These are phyloP conservation scores for Rosa persica DNA, from an alignment of 306 rosid species.

Conservation along the genomic window DNA sequence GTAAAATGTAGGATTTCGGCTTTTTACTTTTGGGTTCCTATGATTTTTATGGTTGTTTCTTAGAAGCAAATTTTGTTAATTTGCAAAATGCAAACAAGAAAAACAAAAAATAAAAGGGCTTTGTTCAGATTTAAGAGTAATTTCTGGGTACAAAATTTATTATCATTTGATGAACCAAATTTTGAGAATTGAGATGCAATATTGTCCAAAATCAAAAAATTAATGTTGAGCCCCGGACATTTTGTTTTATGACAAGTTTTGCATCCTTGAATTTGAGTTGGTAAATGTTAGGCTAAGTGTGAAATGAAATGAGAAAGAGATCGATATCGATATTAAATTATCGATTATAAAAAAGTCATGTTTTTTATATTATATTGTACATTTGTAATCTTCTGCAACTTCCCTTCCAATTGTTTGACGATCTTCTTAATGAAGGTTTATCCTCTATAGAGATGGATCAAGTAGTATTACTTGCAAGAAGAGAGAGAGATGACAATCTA, in stretches of 20 bases:
- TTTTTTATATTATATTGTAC: too few species aligned
- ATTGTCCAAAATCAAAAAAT: neutral
- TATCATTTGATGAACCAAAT: neutral
- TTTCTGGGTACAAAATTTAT: neutral
- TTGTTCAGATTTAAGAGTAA: neutral
- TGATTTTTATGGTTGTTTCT: neutral
- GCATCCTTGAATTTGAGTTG: too few species aligned
- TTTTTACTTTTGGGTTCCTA: constrained; percentile 6
- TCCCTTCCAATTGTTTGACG: neutral
- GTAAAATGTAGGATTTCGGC: constrained; percentile 8
- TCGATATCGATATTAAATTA: too few species aligned
- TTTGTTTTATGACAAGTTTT: neutral
- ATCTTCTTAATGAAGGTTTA: too few species aligned
- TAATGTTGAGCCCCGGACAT: neutral
- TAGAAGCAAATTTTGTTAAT: neutral
- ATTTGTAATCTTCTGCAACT: neutral
- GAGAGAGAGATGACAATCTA: neutral
- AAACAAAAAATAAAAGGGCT: neutral
- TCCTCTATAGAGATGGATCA: neutral
- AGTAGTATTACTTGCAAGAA: neutral
- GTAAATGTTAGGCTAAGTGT: neutral
- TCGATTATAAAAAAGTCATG: too few species aligned
- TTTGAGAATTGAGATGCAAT: neutral
- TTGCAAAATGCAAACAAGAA: neutral
- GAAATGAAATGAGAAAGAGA: too few species aligned